Percentiles rank a stretch among this genome's conserved stretches.
These are phyloP conservation scores for Hypoxylon intermedium DNA, from an alignment of 495 filamentous ascomycete species.

Conservation along the genomic window DNA sequence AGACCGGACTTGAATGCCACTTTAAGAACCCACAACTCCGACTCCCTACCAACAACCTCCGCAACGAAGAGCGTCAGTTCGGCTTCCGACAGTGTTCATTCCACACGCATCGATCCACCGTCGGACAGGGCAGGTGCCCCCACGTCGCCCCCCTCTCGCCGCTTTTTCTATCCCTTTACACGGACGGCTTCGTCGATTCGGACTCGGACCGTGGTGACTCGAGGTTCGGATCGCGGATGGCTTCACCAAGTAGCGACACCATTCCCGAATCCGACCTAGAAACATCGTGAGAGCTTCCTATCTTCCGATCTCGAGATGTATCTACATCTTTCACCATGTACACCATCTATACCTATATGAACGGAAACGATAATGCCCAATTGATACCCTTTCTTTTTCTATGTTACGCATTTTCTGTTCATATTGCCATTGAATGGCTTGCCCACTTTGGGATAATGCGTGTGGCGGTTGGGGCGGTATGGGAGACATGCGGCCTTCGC, in stretches of 20 bases:
- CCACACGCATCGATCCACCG: slow-evolving; percentile 52
- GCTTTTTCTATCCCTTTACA: slow-evolving; percentile 13
- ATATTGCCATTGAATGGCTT: no score
- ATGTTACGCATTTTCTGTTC: no score
- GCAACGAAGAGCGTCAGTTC: slow-evolving; percentile 55
- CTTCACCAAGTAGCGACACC: slow-evolving; percentile 31
- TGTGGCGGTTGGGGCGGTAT: no score
- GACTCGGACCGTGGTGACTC: slow-evolving; percentile 39
- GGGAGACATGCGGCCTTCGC: no score
- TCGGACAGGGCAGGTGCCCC: slow-evolving; percentile 54
- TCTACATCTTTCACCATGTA: no score
- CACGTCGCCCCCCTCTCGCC: slow-evolving; percentile 39
- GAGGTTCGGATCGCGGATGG: slow-evolving; percentile 22
- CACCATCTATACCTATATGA: no score
- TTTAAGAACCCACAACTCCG: slow-evolving; percentile 60
- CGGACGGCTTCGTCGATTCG: slow-evolving; percentile 32
- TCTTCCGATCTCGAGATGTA: no score
- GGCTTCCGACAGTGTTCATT: slow-evolving; percentile 59
- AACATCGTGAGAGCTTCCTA: slow-evolving; percentile 12
- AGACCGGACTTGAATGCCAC: slow-evolving; percentile 50
- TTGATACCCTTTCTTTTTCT: no score
- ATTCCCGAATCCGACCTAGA: slow-evolving; percentile 36
- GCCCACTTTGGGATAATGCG: no score
- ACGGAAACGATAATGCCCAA: no score
- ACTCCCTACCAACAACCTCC: slow-evolving; percentile 52